Percentiles rank a stretch among this genome's conserved stretches.
Conservation (phyloP, 148 eudicot genomes). For the Fagopyrum esculentum region DNA sequence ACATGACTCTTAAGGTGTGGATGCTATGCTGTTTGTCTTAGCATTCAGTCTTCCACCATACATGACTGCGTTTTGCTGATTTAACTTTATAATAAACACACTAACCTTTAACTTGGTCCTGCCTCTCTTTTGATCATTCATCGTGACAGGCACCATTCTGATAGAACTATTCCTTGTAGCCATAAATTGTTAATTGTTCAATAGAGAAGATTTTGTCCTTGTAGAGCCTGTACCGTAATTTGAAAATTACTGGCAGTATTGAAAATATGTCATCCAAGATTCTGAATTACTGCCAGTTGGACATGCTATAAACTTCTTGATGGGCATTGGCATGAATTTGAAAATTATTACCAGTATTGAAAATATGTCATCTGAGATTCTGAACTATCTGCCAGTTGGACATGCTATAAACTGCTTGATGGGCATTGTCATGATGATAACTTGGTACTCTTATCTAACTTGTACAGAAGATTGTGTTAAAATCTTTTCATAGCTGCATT, state of each 20-base stretch:
- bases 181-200: not conserved
- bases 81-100: not conserved
- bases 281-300: not conserved
- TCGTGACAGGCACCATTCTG: not conserved
- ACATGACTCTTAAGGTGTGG: slow-evolving; percentile 70
- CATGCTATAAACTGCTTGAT: not conserved
- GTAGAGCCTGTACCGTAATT: not conserved
- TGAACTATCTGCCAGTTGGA: not conserved
- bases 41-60: not conserved
- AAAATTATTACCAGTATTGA: not conserved
- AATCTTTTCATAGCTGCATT: not conserved
- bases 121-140: not conserved
- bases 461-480: not conserved
- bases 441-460: not conserved
- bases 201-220: not conserved
- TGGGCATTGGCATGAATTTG: not conserved
- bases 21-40: not conserved
- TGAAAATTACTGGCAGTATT: too few relatives aligned
- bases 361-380: not conserved
- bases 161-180: not conserved
- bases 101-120: not conserved
- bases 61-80: not conserved
- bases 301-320: not conserved
- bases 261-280: not conserved
- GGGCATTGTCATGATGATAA: not conserved